Percentiles rank a stretch among this genome's conserved stretches.
Conservation (phyloP, 164 flowering plant genomes). For the Dillenia suffruticosa region DNA sequence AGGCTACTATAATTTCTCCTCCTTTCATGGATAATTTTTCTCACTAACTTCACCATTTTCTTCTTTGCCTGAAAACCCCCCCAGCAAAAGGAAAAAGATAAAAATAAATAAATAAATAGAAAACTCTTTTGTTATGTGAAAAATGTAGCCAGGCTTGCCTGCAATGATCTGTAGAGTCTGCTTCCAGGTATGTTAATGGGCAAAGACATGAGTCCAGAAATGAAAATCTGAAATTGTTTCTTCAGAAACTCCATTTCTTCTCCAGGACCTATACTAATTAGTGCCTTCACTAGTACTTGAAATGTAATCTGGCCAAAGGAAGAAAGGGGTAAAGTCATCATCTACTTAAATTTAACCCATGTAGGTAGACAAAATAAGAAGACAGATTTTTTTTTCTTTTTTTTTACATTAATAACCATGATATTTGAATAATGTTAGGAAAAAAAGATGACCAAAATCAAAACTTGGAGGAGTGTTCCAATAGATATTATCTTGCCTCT, state of each 20-base stretch:
- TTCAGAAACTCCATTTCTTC: conserved; percentile 66
- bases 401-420: no score
- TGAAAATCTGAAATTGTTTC: conserved; percentile 76
- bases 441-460: no score
- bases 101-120: background rate
- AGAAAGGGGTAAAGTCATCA: background rate
- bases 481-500: no score
- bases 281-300: conserved; percentile 79
- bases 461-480: no score
- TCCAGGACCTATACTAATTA: conserved; percentile 84
- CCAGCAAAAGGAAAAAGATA: background rate
- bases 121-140: background rate
- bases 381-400: no score
- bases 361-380: no score
- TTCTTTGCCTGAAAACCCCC: conserved; percentile 69
- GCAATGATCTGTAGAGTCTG: conserved; percentile 65
- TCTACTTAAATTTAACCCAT: no score
- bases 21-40: conserved; percentile 50
- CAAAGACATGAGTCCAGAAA: conserved; percentile 80
- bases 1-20: conserved; percentile 11
- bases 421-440: no score
- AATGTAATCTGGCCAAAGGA: conserved; percentile 68
- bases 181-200: conserved; percentile 86
- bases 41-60: conserved; percentile 68
- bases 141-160: conserved; percentile 42